Evolutionary conservation across 331 rosid species (phyloP), one percentile per base, ranked within the genome.

Genomic region (Ulmus americana): DNA sequence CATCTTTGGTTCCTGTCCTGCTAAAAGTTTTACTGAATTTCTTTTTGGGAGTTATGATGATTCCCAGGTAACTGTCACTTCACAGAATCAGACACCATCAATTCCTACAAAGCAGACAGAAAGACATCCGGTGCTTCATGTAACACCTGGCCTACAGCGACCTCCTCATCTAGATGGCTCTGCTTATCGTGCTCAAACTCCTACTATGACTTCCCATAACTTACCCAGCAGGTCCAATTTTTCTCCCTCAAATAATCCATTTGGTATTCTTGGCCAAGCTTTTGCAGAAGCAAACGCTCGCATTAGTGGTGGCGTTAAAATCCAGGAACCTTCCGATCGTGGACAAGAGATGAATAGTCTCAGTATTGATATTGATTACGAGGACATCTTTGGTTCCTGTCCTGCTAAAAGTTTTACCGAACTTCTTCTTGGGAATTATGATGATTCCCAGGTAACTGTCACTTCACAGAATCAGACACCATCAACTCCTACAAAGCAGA

Each of bases 101-200:
- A 61, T 42, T 14, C 61, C 12, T 46, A 5, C 56, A 42, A 7
- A 50, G 14, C 68, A 64, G 47, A 70, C 46, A 20, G 72, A 66
- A 59, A 64, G 16, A 20, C 28, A 15, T 61, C 18, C 15, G 18
- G 28, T 35, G 40, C 69, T 46, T 20, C 53, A 16, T 11, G 5
- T 52, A 16, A 48, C 55, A 22, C n/a, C 68, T 63, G n/a, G 6
- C 11, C 20, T 55, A 41, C 10, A 9, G 6, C 50, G 16, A 16
- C 15, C 14, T 53, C 14, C 49, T 52, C 40, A 16, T 52, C 18
- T 38, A 8, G 53, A 16, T 18, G 53, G 54, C 35, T 28, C 35
- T 28, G 7, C 18, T 15, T 13, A 15, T 49, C 5, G 7, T 13
- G 18, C 15, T 48, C 52, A 10, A 3, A 18, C 5, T n/a, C 41